Evolutionary conservation across 2,329 filamentous ascomycete genomes (phyloP), one percentile per base, ranked within the genome.

Genomic region (Dendryphion nanum): DNA sequence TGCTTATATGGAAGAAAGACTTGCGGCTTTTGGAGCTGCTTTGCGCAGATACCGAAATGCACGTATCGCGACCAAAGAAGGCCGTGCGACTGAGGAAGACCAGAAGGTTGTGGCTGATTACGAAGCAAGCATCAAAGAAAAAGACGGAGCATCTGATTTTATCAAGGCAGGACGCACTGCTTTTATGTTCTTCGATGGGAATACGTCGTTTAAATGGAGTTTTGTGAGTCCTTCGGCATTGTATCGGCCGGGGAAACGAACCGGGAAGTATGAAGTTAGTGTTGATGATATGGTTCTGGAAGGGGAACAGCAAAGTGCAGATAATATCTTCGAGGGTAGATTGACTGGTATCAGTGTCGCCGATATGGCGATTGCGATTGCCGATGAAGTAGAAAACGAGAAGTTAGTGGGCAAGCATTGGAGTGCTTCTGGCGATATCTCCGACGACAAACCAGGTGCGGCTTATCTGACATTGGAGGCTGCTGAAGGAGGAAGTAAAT

Each of bases 161-260:
- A 62, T 64, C 13, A 60, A 55, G 17, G 61, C 59, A 1, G 59
- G 51, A 2, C 41, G 63, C 2, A 59, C 61, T n/a, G 54, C 53
- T 17, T 64, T 38, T 29, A 64, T 64, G 59, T 64, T 66, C 21
- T 66, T 65, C 8, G 58, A 64, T 20, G 59, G 59, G 4, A 61
- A 64, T 20, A 51, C 46, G 35, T 45, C 39, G 10, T 65, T 66
- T 33, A 34, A 33, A 10, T 66, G 63, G 63, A 55, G 45, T 26
- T 65, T 62, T 47, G 60, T 64, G 12, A 53, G 47, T 4, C 63
- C 62, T 12, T 41, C 50, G 33, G 57, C 63, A 14, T 38, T 65
- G 35, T 66, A 64, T 40, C 43, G 61, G 16, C 57, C 63, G 0
- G 61, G 63, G 6, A 53, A 44, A 30, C 36, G 61, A 19, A 65